Evolutionary conservation across 2,329 filamentous ascomycete species (phyloP).

Genomic region (Aspergillus flavus): DNA sequence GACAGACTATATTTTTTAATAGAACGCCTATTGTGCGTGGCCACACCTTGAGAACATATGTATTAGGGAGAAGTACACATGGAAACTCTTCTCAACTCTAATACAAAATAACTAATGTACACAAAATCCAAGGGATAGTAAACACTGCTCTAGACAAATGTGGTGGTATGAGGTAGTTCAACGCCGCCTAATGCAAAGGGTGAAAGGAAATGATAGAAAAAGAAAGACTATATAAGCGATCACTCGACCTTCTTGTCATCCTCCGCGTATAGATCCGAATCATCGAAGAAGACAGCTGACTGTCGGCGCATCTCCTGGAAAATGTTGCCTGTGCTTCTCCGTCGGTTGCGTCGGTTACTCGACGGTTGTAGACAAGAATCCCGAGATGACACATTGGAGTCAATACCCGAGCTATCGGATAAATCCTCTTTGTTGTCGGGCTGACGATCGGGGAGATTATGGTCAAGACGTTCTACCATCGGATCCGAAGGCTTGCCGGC

Average conservation of each 20-base stretch:
- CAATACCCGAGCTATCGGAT: constrained; percentile 27
- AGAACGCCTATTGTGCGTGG: background rate
- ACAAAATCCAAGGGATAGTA: background rate
- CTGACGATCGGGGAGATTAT: constrained; percentile 30
- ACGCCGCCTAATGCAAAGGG: background rate
- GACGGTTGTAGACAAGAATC: constrained; percentile 26
- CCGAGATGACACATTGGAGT: constrained; percentile 16
- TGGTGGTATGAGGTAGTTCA: background rate
- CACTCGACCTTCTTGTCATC: constrained; percentile 20
- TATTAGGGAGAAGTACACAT: background rate
- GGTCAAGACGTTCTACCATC: constrained; percentile 29
- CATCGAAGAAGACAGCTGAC: constrained; percentile 51
- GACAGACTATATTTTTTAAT: background rate
- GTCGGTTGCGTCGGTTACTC: constrained; percentile 16
- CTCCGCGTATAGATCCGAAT: constrained; percentile 38
- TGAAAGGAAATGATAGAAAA: background rate
- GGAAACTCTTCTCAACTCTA: background rate
- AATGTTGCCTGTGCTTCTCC: constrained; percentile 37
- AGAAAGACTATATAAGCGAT: background rate
- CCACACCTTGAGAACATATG: background rate
- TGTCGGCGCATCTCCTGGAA: constrained; percentile 50
- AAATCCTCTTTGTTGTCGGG: constrained; percentile 14
- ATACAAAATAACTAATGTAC: background rate
- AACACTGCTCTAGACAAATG: background rate
- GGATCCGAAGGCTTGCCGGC: constrained; percentile 19